Evolutionary conservation across 345 rosid genomes (phyloP), one percentile per base, ranked within the genome.

Genomic region (Lepidium africanum): DNA sequence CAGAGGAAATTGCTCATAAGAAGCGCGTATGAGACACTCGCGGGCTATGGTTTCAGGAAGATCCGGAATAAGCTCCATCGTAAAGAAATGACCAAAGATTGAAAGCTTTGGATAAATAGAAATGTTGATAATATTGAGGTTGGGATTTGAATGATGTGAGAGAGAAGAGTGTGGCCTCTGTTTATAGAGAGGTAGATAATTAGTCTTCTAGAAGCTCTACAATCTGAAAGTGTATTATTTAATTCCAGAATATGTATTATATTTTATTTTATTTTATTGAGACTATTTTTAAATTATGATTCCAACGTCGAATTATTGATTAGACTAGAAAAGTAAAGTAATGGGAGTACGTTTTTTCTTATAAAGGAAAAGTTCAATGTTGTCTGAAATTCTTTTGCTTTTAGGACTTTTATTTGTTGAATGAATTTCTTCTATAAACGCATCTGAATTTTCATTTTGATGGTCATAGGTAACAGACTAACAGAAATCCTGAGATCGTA

Each of bases 21-120:
- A 38, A 17, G 83, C 53, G 11, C 89, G 88, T 30, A 84, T 45
- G 27, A 90, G 79, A 65, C 92, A 87, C 43, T 84, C 81, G 2
- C 82, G 85, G 25, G 85, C 87, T 2, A 85, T 9, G 12, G 85
- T 79, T 8, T 84, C 62, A 1, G 91, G 91, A 15, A 90, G 83
- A 41, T 81, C 82, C 0, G 91, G 92, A 38, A 87, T 82, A 56
- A 87, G 50, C 49, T 83, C 92, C 92, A 88, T 84, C 12, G 37
- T 53, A 3, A 9, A 43, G 38, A 62, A 43, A 51, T 5, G 3
- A 37, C 36, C 39, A 37, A 58, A 32, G 23, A 33, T 8, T 39
- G 41, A 35, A 33, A 23, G 56, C 15, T 54, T 9, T 33, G 19
- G 42, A 55, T 56, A 36, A 49, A 59, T 16, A 40, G 0, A 52